These are phyloP conservation scores for Botryobasidium botryosum DNA, from an alignment of 768 basidiomycete species.

Conservation along the genomic window DNA sequence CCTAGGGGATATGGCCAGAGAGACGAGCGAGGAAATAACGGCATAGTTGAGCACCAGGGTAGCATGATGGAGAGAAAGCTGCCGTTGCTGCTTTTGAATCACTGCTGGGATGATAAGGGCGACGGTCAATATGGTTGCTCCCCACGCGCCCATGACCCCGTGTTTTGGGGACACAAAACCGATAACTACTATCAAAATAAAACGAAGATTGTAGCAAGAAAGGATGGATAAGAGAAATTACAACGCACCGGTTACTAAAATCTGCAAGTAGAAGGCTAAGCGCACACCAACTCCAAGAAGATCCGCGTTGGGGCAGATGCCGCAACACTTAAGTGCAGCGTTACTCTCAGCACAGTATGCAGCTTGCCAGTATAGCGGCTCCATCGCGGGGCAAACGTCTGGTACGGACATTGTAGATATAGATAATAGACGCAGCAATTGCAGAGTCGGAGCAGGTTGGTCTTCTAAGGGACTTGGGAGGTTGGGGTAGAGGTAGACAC, in stretches of 20 bases:
- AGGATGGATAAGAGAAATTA: no score
- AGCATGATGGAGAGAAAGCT: slow-evolving; percentile 9
- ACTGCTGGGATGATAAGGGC: slow-evolving; percentile 10
- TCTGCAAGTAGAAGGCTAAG: slow-evolving; percentile 8
- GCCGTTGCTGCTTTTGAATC: slow-evolving; percentile 4
- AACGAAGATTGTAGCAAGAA: no score
- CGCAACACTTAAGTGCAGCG: background rate
- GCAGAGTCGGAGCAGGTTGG: no score
- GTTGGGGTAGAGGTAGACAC: no score
- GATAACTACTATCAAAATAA: no score
- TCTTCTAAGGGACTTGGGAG: no score
- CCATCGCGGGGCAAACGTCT: no score
- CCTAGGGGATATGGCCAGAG: slow-evolving; percentile 7
- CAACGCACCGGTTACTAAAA: slow-evolving; percentile 4
- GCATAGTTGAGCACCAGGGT: slow-evolving; percentile 12
- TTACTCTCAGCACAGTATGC: slow-evolving; percentile 5
- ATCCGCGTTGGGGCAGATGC: slow-evolving; percentile 7
- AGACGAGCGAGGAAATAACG: slow-evolving; percentile 7
- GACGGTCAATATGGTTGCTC: slow-evolving; percentile 7
- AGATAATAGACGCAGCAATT: no score
- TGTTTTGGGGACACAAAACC: slow-evolving; percentile 9
- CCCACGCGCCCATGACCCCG: slow-evolving; percentile 7
- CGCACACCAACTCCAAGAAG: slow-evolving; percentile 5
- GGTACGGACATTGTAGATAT: no score
- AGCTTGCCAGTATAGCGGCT: no score